A percentile compares a stretch with the other conserved stretches of the same genome.
Evolutionary conservation across 352 stramenopile genomes (phyloP).

Genomic region (Phytopythium vexans): DNA sequence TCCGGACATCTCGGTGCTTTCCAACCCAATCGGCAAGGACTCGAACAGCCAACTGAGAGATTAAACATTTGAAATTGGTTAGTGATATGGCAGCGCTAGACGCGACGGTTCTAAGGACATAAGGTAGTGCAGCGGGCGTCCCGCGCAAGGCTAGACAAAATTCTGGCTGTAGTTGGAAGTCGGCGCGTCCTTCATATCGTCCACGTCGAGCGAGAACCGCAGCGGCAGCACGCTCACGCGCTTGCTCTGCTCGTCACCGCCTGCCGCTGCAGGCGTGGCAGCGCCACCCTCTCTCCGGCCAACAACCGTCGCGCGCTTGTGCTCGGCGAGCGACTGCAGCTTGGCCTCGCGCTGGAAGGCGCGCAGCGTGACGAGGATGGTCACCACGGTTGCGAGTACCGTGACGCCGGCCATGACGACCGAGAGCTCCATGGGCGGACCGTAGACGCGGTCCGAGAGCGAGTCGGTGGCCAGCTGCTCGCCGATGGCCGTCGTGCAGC

Average conservation of each 20-base stretch:
- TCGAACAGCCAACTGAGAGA: too few species aligned
- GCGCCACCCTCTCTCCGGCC: neutral
- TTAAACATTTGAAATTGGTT: too few species aligned
- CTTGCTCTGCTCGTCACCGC: too few species aligned
- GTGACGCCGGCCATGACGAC: constrained; percentile 17
- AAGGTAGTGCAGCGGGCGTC: too few species aligned
- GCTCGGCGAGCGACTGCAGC: neutral
- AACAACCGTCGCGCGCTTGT: neutral
- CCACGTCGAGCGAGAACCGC: constrained; percentile 1
- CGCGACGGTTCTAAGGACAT: too few species aligned
- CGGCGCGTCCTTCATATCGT: constrained; percentile 1
- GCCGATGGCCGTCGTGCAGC: constrained; percentile 2
- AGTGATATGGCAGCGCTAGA: too few species aligned
- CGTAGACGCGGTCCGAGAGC: constrained; percentile 17
- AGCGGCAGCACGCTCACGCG: neutral
- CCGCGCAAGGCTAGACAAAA: too few species aligned
- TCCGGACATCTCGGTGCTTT: too few species aligned
- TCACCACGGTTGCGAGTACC: constrained; percentile 9
- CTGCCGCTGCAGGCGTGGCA: too few species aligned
- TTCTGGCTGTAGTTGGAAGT: constrained; percentile 4
- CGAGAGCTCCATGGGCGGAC: constrained; percentile 25
- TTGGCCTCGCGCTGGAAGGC: neutral
- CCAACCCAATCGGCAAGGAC: too few species aligned
- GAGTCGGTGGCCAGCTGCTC: neutral
- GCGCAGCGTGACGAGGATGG: neutral